Base-by-base conservation (phyloP, 805 yeast species). In the Lipomyces starkeyi region DNA sequence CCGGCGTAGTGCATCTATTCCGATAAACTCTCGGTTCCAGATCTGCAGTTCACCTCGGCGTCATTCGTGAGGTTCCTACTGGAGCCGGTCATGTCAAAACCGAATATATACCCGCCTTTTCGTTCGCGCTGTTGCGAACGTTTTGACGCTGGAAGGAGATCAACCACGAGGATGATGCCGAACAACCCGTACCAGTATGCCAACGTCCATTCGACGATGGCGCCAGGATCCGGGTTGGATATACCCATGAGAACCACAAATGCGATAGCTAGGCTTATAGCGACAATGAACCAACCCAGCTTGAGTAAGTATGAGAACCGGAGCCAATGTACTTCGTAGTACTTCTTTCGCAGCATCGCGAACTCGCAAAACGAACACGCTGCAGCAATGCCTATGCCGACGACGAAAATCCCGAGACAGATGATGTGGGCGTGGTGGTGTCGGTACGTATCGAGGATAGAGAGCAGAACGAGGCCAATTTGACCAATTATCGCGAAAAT, bases 141-240 rank as follows among this genome's bases (percentile, higher is more conserved):
- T 54, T 62, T 67, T 11, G 71, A 53, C 3, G 71, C 69, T 6
- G 92, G 89, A 73, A 84, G 83, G 72, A 93, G 83, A 76, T 94
- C 98, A 68, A 85, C 83, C 1, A 90, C 80, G 77, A 93, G 82
- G 65, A 88, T 79, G 3, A 88, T 75, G 71, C 88, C 85, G 68
- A 90, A 81, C 43, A 88, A 74, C 2, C 97, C 95, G 76, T 90
- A 93, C 87, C 91, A 88, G 78, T 88, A 93, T n/a, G 94, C 88
- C 56, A 93, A 78, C 2, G 88, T 76, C 98, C 98, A 94, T 79
- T 94, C 98, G 76, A 90, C 86, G 25, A 83, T 80, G 54, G 83
- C 80, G 2, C 84, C 84, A 70, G 84, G 81, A 52, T 79, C 74
- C 7, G 79, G 74, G 34, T 82, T 81, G 0, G 65, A 62, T 29